Evolutionary conservation across 1,284 basidiomycete species (phyloP), one percentile per base, ranked within the genome.

Genomic region (Sparassis latifolia): DNA sequence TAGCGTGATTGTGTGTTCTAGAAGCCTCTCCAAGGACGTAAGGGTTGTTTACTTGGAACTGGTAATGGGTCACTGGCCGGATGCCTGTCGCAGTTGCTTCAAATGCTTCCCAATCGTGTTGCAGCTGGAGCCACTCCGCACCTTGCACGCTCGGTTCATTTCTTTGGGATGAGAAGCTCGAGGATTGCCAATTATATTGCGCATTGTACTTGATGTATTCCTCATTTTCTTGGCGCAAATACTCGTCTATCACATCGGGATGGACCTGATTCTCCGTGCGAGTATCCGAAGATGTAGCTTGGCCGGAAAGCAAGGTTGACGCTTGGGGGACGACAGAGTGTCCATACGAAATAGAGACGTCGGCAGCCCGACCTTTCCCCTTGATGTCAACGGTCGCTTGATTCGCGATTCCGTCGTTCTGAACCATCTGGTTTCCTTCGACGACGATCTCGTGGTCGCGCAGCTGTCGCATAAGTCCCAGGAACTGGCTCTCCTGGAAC

Each of bases 401-500:
- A 54, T 62, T 56, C 45, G 54, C 48, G 29, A 55, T 53, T 38
- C 42, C 69, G 49, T 73, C 69, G 52, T 69, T 78, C 54, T 80
- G 72, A 10, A 95, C 85, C 66, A 95, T 82, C 49, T 86, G 71
- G 62, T 90, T 84, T 20, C 88, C 92, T 51, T 92, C 81, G 1
- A 97, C 86, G 6, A 88, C 79, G n/a, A 94, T 79, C 59, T 89
- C 79, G 10, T 84, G 82, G 65, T 95, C 91, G 29, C 92, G 78
- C 42, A 98, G 69, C 60, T 90, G 85, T 48, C 80, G 80, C 87
- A 97, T 94, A 31, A 98, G 76, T 20, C 78, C 77, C 73, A 97
- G 76, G 66, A 98, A 98, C 55, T 83, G 77, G 66, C 92, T 95
- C 47, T 94, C 81, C 64, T 84, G 79, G 65, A 98, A 93, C 67